Percentiles rank a stretch among this genome's conserved stretches.
Conservation (phyloP, 2,329 filamentous ascomycete species). For the Proliferodiscus dingleyae region DNA sequence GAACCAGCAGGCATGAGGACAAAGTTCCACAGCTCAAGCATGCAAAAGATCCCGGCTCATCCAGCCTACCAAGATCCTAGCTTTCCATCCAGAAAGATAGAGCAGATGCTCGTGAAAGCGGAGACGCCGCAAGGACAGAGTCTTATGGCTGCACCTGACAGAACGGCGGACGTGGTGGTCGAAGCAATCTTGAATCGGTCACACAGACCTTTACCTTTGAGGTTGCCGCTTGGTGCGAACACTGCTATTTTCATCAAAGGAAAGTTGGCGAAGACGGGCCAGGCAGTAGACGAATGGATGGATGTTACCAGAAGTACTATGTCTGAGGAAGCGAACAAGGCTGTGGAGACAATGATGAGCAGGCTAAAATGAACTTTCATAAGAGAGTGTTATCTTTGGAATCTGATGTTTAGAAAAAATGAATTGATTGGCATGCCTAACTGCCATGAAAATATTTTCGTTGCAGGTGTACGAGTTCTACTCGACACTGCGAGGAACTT, state of each 20-base stretch:
- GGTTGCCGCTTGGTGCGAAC: neutral
- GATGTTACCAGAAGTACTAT: neutral
- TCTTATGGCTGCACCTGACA: neutral
- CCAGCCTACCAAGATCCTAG: conserved; percentile 6
- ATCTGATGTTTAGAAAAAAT: too few species aligned
- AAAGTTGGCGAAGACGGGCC: neutral
- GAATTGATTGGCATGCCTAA: too few species aligned
- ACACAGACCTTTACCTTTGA: neutral
- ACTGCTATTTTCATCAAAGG: neutral
- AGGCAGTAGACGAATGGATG: neutral
- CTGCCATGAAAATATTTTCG: too few species aligned
- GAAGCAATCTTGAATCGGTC: neutral
- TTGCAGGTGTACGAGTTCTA: too few species aligned
- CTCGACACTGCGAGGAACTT: too few species aligned
- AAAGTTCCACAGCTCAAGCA: conserved; percentile 20
- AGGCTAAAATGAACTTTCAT: too few species aligned
- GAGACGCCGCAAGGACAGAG: neutral
- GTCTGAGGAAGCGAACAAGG: neutral
- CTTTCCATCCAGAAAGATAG: neutral
- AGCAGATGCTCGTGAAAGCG: neutral
- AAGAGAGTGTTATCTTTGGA: too few species aligned
- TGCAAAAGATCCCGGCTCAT: conserved; percentile 30
- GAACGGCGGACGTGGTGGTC: neutral
- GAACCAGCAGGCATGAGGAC: conserved; percentile 37
- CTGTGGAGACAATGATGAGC: neutral